These are phyloP conservation scores for Fusarium subglutinans DNA, from an alignment of 2,329 filamentous ascomycete species.

Conservation along the genomic window DNA sequence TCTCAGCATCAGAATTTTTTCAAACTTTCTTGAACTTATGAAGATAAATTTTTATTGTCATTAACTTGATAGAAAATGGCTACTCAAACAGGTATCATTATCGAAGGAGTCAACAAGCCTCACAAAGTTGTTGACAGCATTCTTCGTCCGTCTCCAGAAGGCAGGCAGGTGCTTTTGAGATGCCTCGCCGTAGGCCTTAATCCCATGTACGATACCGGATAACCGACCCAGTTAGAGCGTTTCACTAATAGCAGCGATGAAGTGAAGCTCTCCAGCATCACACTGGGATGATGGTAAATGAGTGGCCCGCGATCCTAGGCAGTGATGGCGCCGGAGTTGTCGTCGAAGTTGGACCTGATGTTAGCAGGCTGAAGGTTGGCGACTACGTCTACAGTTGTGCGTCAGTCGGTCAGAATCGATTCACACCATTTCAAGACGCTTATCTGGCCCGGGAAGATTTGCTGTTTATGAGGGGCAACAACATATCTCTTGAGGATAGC, in stretches of 20 bases:
- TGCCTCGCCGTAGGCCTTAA: slow-evolving; percentile 49
- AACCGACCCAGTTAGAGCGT: fast-evolving
- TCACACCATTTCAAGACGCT: slow-evolving; percentile 50
- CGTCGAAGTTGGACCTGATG: slow-evolving; percentile 42
- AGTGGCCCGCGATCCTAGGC: slow-evolving; percentile 51
- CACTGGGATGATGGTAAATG: slow-evolving; percentile 45
- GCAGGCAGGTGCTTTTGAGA: slow-evolving; percentile 49
- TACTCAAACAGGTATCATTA: slow-evolving; percentile 29
- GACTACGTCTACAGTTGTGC: slow-evolving; percentile 50
- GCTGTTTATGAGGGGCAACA: slow-evolving; percentile 44
- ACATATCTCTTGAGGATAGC: slow-evolving; percentile 43
- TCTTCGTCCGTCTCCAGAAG: slow-evolving; percentile 41
- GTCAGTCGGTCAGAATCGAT: slow-evolving; percentile 45
- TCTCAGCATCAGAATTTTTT: not conserved
- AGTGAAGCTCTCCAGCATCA: slow-evolving; percentile 48
- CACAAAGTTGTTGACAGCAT: slow-evolving; percentile 37
- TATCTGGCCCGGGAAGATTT: slow-evolving; percentile 51
- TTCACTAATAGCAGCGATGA: not conserved
- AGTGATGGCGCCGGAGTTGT: slow-evolving; percentile 50
- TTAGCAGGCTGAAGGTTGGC: slow-evolving; percentile 45
- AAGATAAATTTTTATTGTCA: no score
- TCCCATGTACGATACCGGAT: slow-evolving; percentile 44
- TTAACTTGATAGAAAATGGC: slow-evolving; percentile 4
- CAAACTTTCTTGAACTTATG: not conserved
- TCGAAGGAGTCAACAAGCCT: slow-evolving; percentile 29